Base-by-base conservation (phyloP, 106 monocot species). In the Cymbidium sinense region DNA sequence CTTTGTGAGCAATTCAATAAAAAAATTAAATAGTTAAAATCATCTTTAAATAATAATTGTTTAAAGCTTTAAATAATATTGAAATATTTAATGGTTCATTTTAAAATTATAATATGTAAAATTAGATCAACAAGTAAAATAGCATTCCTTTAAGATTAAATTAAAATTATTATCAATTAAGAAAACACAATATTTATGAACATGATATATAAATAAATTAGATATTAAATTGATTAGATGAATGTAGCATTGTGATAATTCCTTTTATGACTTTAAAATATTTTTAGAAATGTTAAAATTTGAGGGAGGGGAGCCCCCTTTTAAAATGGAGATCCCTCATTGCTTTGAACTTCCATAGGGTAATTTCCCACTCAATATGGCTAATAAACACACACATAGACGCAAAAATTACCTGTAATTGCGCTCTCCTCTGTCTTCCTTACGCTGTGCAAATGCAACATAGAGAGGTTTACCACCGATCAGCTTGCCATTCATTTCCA, bases 401-500 rank as follows among this genome's bases (percentile, higher is more conserved):
- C 8, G 21, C 17, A 37, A n/a, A 70, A 69, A 31, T 12, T 80
- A 93, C 96, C 96, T 96, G 96, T 43, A 96, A 35, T 73, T 84
- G 88, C 31, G 93, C 93, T 79, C 86, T 91, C 33, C 96, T 84
- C 4, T n/a, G n/a, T 96, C 96, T 82, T 96, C 96, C 75, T 93
- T 96, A 21, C 87, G 85, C 50, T 96, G 93, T 52, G 96, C 96
- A 79, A 86, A 71, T 25, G 96, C 96, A 43, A 96, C 96, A 83
- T 93, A 96, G 21, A 96, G 93, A 43, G 93, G 96, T 75, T 96
- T 96, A 79, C 78, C 79, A 23, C 80, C 72, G 76, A 96, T 58
- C 85, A 96, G 81, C 76, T 89, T 96, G 27, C 93, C 93, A 77
- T 93, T 96, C 96, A 96, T 96, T 67, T 91, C 93, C 7, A 33